Base-by-base conservation (phyloP, 2,329 filamentous ascomycete genomes). In the Neopestalotiopsis sp. region DNA sequence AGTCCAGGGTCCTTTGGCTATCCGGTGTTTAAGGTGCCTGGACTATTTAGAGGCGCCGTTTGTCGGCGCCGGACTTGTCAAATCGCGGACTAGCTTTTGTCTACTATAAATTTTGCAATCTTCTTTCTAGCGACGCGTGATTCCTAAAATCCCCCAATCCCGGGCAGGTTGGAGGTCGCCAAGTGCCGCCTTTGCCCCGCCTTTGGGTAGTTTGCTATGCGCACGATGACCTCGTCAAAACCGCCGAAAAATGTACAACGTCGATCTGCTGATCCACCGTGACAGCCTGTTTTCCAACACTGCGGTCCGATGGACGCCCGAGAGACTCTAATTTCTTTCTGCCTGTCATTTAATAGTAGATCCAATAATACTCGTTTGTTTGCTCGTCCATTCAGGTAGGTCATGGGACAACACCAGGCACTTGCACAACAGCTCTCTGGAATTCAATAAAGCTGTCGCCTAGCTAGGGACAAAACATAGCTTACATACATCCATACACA, bases 81-180 rank as follows among this genome's bases (percentile, higher is more conserved):
- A 17, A 52, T 52, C 45, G 6, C 17, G 45, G 45, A 17, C 45
- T 52, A 52, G 45, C 45, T 52, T 17, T 52, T 24, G 6, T 52
- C 45, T 52, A 52, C 45, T 52, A 52, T 52, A 52, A 52, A 38
- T 52, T 52, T 24, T 52, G 45, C 45, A n/a, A n/a, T 52, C 45
- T 52, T 52, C 45, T 62, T 40, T 62, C 24, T 62, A 62, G 59
- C 34, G 59, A 62, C 59, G 59, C 59, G 34, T 62, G 59, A 62
- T 62, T 59, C 57, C 34, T 38, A 38, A 38, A 38, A 10, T 38
- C 34, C 34, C 34, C 57, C 24, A 34, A 62, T n/a, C 32, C 59
- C 59, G 34, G 34, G n/a, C 57, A 34, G 24, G 45, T 52, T 62
- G 59, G 28, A 24, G 59, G 17, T 38, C 14, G 30, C 32, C 59